A percentile compares a stretch with the other conserved stretches of the same genome.
Conservation (phyloP, 371 early-diverging fungal species). For the Nosema granulosis region DNA sequence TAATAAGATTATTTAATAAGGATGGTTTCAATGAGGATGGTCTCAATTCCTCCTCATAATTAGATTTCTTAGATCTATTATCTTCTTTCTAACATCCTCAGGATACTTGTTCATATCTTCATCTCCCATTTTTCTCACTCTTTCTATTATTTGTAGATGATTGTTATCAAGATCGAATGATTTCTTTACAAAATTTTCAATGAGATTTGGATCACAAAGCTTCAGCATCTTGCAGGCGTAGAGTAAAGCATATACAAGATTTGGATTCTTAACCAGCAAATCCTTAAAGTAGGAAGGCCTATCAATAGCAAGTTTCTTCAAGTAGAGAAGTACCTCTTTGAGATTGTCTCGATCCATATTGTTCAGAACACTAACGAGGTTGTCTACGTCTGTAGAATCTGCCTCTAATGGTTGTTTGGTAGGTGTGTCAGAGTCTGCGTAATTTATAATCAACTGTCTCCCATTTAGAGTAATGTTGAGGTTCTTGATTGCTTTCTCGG, state of each 20-base stretch:
- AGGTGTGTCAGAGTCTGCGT: constrained; percentile 67
- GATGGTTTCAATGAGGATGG: no score
- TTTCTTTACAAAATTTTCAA: constrained; percentile 54
- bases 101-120: constrained; percentile 56
- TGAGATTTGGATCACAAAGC: constrained; percentile 42
- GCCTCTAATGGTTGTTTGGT: constrained; percentile 36
- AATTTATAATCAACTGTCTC: constrained; percentile 67
- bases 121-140: constrained; percentile 62
- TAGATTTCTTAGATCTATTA: constrained; percentile 52
- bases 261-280: constrained; percentile 57
- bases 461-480: constrained; percentile 67
- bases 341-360: constrained; percentile 61
- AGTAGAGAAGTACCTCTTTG: constrained; percentile 65
- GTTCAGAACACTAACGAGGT: constrained; percentile 58
- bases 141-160: constrained; percentile 61
- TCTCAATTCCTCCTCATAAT: constrained; percentile 37
- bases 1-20: no score
- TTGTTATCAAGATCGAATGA: constrained; percentile 59
- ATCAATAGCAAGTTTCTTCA: constrained; percentile 65
- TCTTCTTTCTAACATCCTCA: constrained; percentile 57
- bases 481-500: constrained; percentile 66
- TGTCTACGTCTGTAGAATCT: constrained; percentile 55
- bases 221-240: constrained; percentile 58
- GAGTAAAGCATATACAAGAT: constrained; percentile 61
- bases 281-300: constrained; percentile 64